phyloP scores from a whole-genome alignment of 345 rosid species.

The Linum tenue region DNA sequence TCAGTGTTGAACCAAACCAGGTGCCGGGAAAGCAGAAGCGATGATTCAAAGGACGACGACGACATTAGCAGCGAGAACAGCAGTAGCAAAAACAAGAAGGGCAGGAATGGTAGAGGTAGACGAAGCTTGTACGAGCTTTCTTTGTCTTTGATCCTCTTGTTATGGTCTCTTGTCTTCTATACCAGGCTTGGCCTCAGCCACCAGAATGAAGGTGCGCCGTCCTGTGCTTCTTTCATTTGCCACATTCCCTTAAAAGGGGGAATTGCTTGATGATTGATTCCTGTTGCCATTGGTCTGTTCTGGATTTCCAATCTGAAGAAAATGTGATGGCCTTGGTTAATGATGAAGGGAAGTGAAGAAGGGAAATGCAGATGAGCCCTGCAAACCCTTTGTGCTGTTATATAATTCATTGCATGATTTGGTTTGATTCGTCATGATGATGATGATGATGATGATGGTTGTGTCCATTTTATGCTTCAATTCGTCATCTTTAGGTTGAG shows the following conservation, averaged over 20 bases:
- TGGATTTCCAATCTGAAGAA: background rate
- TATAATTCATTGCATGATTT: too few species aligned
- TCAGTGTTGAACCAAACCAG: conserved; percentile 15
- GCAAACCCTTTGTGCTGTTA: conserved; percentile 6
- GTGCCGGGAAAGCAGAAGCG: conserved; percentile 15
- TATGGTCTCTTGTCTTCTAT: conserved; percentile 59
- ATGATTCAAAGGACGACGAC: background rate
- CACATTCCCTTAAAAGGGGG: background rate
- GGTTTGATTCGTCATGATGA: too few species aligned
- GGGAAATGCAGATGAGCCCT: too few species aligned
- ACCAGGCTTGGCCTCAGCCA: conserved; percentile 59
- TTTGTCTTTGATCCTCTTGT: conserved; percentile 42
- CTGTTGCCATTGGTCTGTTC: conserved; percentile 3
- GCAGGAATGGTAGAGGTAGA: conserved; percentile 3
- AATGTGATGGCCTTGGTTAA: too few species aligned
- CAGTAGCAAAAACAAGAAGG: background rate
- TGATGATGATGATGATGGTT: too few species aligned
- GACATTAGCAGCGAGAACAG: background rate
- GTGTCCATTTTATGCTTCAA: too few species aligned
- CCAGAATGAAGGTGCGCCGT: conserved; percentile 40
- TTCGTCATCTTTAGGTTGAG: background rate
- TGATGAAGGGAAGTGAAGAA: too few species aligned
- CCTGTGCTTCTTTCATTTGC: background rate
- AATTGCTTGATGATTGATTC: background rate
- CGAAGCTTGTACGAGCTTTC: conserved; percentile 39